Evolutionary conservation across 768 basidiomycete species (phyloP), one percentile per base, ranked within the genome.

Genomic region (Steccherinum ochraceum): DNA sequence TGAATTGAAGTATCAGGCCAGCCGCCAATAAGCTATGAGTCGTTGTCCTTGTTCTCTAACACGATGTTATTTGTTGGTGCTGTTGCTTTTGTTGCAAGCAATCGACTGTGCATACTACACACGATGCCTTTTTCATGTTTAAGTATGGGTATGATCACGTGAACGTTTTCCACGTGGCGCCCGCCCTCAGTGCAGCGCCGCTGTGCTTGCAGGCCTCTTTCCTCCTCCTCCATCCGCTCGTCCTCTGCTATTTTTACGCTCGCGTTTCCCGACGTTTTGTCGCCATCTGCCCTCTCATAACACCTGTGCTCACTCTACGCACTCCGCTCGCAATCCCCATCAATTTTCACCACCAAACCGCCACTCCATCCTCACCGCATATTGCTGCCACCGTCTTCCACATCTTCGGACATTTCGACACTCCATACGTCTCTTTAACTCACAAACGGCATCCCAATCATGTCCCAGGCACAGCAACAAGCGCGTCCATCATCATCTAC

Each of bases 401-500:
- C 30, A 35, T 7, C 7, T 35, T 16, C 30, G 16, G 30, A 7
- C 7, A 7, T 35, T 35, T 7, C 30, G 7, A 16, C 30, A 7
- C 30, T 35, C 30, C 30, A 35, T 35, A 35, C 30, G n/a, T n/a
- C n/a, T n/a, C 35, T n/a, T 39, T 39, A 23, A 43, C 41, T 10
- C 41, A 5, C 41, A 18, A 10, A 5, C 41, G 19, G 11, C 7
- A 7, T 23, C 18, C 7, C 19, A 5, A 23, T 23, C 5, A 43
- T 23, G 21, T 7, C 21, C 41, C 16, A 18, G 41, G 41, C 48
- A 11, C 52, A 53, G 21, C 58, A 59, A 55, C 61, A 61, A 63
- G 53, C 63, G 16, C 64, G 61, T 46, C 64, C 69, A 27, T 69
- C 67, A 48, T 67, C 68, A 30, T 69, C 67, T 27, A 68, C 66